phyloP scores from a whole-genome alignment of 345 rosid species.

The Carallia brachiata region DNA sequence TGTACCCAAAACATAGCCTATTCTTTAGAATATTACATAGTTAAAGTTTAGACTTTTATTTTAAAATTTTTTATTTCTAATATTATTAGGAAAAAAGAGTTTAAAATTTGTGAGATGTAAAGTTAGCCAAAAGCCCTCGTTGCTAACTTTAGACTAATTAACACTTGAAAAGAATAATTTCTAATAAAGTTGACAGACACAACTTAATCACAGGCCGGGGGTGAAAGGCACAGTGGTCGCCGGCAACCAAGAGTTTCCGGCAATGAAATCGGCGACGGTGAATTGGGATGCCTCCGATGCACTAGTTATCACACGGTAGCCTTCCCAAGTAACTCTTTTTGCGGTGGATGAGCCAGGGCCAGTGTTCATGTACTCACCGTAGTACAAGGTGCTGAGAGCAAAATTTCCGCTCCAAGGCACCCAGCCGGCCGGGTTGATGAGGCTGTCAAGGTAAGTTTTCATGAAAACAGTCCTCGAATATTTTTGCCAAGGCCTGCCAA shows the following conservation, averaged over 20 bases:
- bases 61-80: too few species aligned
- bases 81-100: too few species aligned
- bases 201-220: conserved; percentile 45
- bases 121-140: too few species aligned
- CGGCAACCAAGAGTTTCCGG: conserved; percentile 63
- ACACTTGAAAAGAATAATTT: too few species aligned
- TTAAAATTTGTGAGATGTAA: too few species aligned
- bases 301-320: conserved; percentile 55
- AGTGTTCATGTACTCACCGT: conserved; percentile 63
- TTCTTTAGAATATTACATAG: too few species aligned
- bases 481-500: conserved; percentile 66
- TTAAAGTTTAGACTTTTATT: too few species aligned
- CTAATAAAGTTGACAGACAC: too few species aligned
- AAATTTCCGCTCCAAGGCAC: conserved; percentile 51
- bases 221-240: conserved; percentile 55
- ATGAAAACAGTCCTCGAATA: conserved; percentile 64
- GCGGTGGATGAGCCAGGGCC: conserved; percentile 64
- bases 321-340: conserved; percentile 63
- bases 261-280: conserved; percentile 49
- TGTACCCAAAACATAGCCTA: too few species aligned
- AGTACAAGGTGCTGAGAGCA: conserved; percentile 58
- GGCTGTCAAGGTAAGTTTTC: conserved; percentile 47
- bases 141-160: too few species aligned
- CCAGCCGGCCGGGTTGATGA: conserved; percentile 61
- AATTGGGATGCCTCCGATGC: conserved; percentile 44